Base-by-base conservation (phyloP, 371 early-diverging fungal genomes). In the Lichtheimia hyalospora region DNA sequence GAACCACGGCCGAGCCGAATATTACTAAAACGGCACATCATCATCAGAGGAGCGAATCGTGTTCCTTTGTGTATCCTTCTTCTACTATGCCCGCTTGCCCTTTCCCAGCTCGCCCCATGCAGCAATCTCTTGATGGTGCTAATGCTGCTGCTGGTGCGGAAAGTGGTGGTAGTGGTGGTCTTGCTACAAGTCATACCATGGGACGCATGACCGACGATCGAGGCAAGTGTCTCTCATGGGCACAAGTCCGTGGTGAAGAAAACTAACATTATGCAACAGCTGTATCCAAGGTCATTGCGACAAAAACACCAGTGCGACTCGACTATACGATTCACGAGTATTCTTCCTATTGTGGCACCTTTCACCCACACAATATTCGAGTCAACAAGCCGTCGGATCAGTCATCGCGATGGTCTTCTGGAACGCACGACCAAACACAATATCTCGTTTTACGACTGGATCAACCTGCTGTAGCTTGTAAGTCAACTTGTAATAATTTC, bases 381-480 rank as follows among this genome's bases (percentile, higher is more conserved):
- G 77, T 82, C 14, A 82, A 92, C 66, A 84, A 86, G 20, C 93
- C 95, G 4, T 69, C 75, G 21, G 93, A 96, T 68, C 87, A 89
- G 62, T 73, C 82, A 2, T 92, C 92, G 40, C 81, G 96, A 27
- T 96, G 96, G 96, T 89, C 93, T 28, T 85, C 85, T 24, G 88
- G 83, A 16, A 77, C 81, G n/a, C 90, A 92, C 69, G 89, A 92
- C 69, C 95, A 92, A 63, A 68, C 77, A 60, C 96, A 95, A 64
- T 93, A 74, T 63, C 80, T 96, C 41, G 88, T 84, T 18, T 57
- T 96, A 44, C 83, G 89, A 63, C 83, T 94, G 10, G 88, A 91
- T 27, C 61, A 77, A 40, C 81, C 88, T 63, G 79, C 86, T 34
- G 75, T 95, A 54, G 92, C 89, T 28, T 84, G 92, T 90, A 88